These are phyloP conservation scores for Fraxinus cuspidata DNA, from an alignment of 257 asterid species.

Conservation along the genomic window DNA sequence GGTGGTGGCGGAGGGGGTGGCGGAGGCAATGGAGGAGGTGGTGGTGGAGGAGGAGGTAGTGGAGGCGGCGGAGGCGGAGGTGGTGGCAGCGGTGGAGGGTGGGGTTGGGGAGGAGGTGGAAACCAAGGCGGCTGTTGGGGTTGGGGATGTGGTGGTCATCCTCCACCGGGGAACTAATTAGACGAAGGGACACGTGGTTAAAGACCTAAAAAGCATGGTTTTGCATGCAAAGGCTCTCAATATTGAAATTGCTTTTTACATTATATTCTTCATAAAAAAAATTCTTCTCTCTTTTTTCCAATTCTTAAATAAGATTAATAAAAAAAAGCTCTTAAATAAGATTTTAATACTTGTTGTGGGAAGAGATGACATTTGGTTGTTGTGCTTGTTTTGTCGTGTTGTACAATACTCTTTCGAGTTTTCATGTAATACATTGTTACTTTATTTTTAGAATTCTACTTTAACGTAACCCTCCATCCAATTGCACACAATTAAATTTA, in stretches of 20 bases:
- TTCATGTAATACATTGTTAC: no score
- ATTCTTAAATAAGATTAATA: not conserved
- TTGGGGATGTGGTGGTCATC: conserved; percentile 39
- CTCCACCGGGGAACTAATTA: conserved; percentile 21
- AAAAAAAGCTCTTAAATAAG: not conserved
- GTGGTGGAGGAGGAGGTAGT: fast-evolving
- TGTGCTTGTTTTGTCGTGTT: not conserved
- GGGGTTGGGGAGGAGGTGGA: conserved; percentile 19
- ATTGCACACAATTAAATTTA: no score
- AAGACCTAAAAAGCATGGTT: not conserved
- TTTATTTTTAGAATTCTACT: no score
- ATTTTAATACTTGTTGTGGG: not conserved
- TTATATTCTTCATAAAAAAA: not conserved
- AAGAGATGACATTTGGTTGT: not conserved
- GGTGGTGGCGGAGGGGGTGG: conserved; percentile 8
- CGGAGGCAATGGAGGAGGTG: not conserved
- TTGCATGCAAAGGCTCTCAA: not conserved
- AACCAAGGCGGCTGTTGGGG: conserved; percentile 29
- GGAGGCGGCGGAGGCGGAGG: not conserved
- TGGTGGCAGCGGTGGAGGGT: not conserved
- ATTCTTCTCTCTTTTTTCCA: not conserved
- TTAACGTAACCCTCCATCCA: no score
- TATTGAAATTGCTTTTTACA: not conserved
- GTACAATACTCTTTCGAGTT: no score
- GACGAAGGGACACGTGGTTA: not conserved